Evolutionary conservation across 2,329 filamentous ascomycete species (phyloP).

Genomic region (Kalmusia sp.): DNA sequence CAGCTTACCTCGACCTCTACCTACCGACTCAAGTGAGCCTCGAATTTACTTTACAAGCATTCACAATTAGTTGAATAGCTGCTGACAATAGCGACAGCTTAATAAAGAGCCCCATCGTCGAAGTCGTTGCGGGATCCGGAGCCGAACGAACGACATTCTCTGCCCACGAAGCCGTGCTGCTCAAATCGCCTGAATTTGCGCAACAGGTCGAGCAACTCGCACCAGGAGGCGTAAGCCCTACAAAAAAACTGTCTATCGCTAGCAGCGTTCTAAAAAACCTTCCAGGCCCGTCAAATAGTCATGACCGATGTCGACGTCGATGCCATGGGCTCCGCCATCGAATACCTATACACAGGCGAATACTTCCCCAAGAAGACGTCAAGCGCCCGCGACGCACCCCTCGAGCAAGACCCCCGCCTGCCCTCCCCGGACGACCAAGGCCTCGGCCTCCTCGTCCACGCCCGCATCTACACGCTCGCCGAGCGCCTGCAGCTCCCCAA

Average conservation of each 20-base stretch:
- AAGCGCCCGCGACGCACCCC: conserved; percentile 68
- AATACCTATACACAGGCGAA: conserved; percentile 84
- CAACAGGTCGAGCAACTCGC: conserved; percentile 68
- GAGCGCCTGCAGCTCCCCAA: conserved; percentile 72
- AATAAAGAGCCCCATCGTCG: conserved; percentile 57
- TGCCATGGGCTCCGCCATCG: conserved; percentile 78
- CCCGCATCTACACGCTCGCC: conserved; percentile 86
- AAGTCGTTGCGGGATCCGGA: conserved; percentile 57
- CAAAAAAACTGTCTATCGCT: not conserved
- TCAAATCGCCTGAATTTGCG: conserved; percentile 76
- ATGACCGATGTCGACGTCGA: conserved; percentile 73
- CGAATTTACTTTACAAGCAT: not conserved
- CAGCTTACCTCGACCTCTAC: not conserved
- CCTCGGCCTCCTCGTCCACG: conserved; percentile 84
- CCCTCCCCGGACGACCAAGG: conserved; percentile 78
- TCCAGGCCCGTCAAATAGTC: conserved; percentile 69
- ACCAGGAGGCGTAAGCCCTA: conserved; percentile 64
- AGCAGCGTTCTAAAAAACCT: not conserved
- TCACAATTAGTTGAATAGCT: not conserved
- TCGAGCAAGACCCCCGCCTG: conserved; percentile 72
- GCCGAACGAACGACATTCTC: conserved; percentile 69
- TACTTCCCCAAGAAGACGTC: conserved; percentile 75
- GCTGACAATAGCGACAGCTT: conserved; percentile 43
- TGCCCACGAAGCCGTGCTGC: conserved; percentile 80
- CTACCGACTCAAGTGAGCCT: not conserved